Base-by-base conservation (phyloP, 768 basidiomycete genomes). In the Piloderma croceum region DNA sequence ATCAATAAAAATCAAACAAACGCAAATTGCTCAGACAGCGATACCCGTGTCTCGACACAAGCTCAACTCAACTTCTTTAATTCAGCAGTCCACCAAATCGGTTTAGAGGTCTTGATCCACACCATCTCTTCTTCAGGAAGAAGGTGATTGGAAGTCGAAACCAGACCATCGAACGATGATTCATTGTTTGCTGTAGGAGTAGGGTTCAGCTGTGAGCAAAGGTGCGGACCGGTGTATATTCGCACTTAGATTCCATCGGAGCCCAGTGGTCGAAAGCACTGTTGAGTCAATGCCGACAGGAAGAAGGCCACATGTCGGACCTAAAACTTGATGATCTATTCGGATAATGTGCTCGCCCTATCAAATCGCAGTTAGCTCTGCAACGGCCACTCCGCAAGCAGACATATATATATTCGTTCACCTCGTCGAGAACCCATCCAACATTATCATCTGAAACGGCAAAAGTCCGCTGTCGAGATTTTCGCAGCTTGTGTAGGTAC, bases 91-190 rank as follows among this genome's bases (percentile, higher is more conserved):
- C 93, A 99, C 76, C 89, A 83, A 31, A 99, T 84, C 0, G 91
- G 86, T 36, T 72, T 76, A 18, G 82, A 76, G 0, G 92, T 97
- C 55, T 74, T 75, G 38, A 97, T 67, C 55, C 71, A 77, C 5
- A 96, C 84, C 1, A 70, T 56, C 15, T 70, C 64, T 45, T 84
- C 73, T 2, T 71, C 71, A 0, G 81, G 79, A 0, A 90, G 57
- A 6, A 99, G 70, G 49, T 96, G 91, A 53, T 99, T 99, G 0
- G 93, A 97, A 0, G 93, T 96, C 1, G 94, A 98, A 0, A 99
- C 60, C 18, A 90, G 53, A 1, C 89, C 89, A 29, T 85, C 81
- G 44, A 98, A 89, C 0, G 82, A 88, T 0, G 92, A 96, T 46
- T 67, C 62, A 33, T 69, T 59, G 15, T 81, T 69, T 41, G 69